Base-by-base conservation (phyloP, 345 rosid species). In the Citropsis articulata region DNA sequence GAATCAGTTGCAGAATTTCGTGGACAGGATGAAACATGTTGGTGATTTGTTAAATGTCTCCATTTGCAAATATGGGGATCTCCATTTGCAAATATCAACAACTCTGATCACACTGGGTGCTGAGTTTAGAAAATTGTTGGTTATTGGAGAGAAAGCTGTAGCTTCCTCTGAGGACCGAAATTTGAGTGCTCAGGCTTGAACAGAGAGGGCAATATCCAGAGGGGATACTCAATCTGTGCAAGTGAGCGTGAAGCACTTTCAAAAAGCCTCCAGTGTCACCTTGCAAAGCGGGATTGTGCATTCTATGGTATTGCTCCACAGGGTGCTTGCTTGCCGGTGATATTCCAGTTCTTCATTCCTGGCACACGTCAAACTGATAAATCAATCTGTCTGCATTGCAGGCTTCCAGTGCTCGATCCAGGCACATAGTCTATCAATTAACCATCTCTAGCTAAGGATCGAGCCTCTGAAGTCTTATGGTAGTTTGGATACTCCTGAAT, bases 311-410 rank as follows among this genome's bases (percentile, higher is more conserved):
- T 94, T 82, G 92, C 88, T 74, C 81, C 82, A 3, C 88, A 87
- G 67, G 95, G 91, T 77, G 83, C 91, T 72, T 94, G 97, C 89
- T 85, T 95, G 87, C 90, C 91, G 0, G 93, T 93, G 73, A 89
- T 95, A 78, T 95, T 95, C 88, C 98, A 95, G 89, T 95, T 95
- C 88, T 88, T 93, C 87, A 75, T 93, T 81, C 94, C 94, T 0
- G 97, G 96, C 4, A 88, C 97, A 0, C 94, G 75, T 72, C 92
- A 88, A 77, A 87, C 92, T 0, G 99, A 95, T 81, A 93, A 91
- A 84, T 90, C 98, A 0, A 90, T 95, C 84, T 92, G 98, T 85
- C 81, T 93, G 48, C 95, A 93, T 81, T 95, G 98, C 80, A 89
- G 98, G 77, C 92, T 93, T 75, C 99, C 98, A 9, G 93, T 95